phyloP scores from a whole-genome alignment of 345 rosid genomes.

The Brassica nigra region DNA sequence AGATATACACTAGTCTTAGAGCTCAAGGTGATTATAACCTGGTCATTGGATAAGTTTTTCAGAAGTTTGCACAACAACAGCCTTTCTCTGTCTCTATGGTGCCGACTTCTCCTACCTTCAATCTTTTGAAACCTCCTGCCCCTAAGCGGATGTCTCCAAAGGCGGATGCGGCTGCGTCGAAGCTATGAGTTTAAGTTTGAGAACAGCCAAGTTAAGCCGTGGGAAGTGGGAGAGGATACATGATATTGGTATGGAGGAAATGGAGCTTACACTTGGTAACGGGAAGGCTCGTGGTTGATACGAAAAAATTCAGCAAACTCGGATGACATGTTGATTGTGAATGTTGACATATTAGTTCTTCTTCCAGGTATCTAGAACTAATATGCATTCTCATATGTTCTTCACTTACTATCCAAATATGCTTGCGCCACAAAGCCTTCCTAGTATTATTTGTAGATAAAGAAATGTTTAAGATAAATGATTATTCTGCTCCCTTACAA shows the following conservation, averaged over 20 bases:
- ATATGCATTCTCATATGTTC: conserved; percentile 26
- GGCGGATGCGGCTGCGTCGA: conserved; percentile 36
- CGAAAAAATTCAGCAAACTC: not conserved
- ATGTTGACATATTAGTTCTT: not conserved
- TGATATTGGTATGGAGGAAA: conserved; percentile 88
- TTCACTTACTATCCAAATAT: conserved; percentile 18
- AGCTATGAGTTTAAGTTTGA: conserved; percentile 75
- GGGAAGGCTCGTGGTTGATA: conserved; percentile 63
- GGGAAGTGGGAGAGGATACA: conserved; percentile 99
- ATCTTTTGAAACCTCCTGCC: conserved; percentile 66
- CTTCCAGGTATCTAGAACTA: conserved; percentile 11
- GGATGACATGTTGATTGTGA: conserved; percentile 9
- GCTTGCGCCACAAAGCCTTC: conserved; percentile 23
- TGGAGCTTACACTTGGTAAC: conserved; percentile 91
- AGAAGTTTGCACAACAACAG: conserved; percentile 59
- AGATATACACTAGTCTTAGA: conserved; percentile 82
- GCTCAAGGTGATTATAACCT: conserved; percentile 77
- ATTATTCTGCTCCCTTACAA: conserved; percentile 35
- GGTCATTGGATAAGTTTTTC: conserved; percentile 95
- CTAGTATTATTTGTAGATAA: conserved; percentile 62
- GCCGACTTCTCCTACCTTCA: conserved; percentile 89
- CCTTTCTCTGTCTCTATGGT: conserved; percentile 45
- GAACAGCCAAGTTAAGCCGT: conserved; percentile 81
- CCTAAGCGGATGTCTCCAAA: conserved; percentile 47
- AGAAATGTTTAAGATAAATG: conserved; percentile 33